Conservation (phyloP, 306 rosid genomes). For the Gastrolobium villosum region DNA sequence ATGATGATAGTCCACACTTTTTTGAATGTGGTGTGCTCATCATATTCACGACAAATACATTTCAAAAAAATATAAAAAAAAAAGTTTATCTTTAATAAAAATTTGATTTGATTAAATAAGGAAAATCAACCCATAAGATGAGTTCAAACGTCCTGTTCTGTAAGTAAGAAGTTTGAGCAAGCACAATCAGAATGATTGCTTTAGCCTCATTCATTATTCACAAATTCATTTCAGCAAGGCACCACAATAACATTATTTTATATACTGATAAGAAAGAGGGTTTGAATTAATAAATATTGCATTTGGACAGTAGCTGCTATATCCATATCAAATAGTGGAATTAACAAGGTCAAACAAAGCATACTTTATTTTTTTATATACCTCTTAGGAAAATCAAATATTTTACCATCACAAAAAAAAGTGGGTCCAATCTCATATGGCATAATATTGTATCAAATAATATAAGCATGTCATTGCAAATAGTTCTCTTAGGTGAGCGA, state of each 20-base stretch:
- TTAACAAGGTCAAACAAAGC: constrained; percentile 58
- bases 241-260: constrained; percentile 33
- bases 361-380: constrained; percentile 29
- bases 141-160: not conserved
- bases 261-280: constrained; percentile 50
- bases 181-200: constrained; percentile 44
- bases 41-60: constrained; percentile 42
- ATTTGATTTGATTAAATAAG: constrained; percentile 32
- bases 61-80: not conserved
- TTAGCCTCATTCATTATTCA: constrained; percentile 20
- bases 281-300: constrained; percentile 38
- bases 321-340: constrained; percentile 46
- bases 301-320: constrained; percentile 49
- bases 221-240: constrained; percentile 49
- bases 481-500: constrained; percentile 54
- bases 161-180: constrained; percentile 44
- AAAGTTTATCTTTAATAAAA: not conserved
- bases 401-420: constrained; percentile 25
- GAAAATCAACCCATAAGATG: constrained; percentile 42
- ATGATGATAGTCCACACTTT: constrained; percentile 37
- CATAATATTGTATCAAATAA: constrained; percentile 36
- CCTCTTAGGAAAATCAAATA: constrained; percentile 34
- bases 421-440: constrained; percentile 59
- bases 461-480: constrained; percentile 42
- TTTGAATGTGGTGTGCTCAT: constrained; percentile 41